Evolutionary conservation across 2,329 filamentous ascomycete genomes (phyloP), one percentile per base, ranked within the genome.

Genomic region (Dactylellina drechsleri): DNA sequence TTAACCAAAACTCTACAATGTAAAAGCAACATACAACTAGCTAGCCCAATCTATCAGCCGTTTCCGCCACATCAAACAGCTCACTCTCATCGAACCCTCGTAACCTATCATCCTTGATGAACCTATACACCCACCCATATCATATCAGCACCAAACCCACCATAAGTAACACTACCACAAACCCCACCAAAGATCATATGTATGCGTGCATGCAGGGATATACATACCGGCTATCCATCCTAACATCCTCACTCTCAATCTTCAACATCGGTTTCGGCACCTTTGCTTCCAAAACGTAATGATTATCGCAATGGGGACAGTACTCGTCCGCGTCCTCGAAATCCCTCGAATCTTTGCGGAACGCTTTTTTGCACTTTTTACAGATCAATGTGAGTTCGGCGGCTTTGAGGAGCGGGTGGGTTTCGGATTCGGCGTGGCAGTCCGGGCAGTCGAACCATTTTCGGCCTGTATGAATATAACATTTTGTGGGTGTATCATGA

Each of bases 371-470:
- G 89, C 95, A 99, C 85, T 99, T 99, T 80, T 99, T 99, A 87
- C 95, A 99, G 61, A 92, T 92, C 81, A 99, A 98, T 80, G 87
- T 86, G 92, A 99, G 96, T 81, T 99, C 95, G 79, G 90, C 86
- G 77, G 85, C 86, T 83, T 96, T 91, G 64, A 87, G 83, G 20
- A 99, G 88, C 43, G 87, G 83, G 82, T 98, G 95, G 76, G 85
- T 83, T 82, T 96, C 91, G 76, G 88, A 85, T 82, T 99, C 95
- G 64, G 84, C 84, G 84, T 99, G 95, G 84, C 95, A 99, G 82
- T 97, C 91, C 77, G 92, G 91, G 83, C 95, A 99, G 85, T 99
- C 95, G 84, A 97, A 99, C 96, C 96, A 99, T 85, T 97, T 97
- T 76, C 89, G 88, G 85, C 92, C 92, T 94, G 79, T 41, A 50